Evolutionary conservation across 2,329 filamentous ascomycete species (phyloP).

Genomic region (Purpureocillium lavendulum): DNA sequence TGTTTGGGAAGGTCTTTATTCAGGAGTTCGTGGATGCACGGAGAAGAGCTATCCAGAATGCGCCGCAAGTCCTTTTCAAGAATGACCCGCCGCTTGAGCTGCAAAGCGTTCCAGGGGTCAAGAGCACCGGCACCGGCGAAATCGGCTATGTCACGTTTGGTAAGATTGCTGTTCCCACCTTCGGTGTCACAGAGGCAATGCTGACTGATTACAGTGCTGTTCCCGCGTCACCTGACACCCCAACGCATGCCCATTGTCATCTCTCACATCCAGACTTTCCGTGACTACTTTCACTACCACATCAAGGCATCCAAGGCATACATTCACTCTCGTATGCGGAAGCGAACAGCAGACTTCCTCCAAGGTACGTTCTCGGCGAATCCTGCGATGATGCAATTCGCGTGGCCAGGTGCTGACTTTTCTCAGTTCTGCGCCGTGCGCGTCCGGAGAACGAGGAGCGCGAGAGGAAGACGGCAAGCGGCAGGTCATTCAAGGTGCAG

Average conservation of each 20-base stretch:
- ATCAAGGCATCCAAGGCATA: conserved; percentile 99
- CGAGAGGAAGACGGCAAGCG: conserved; percentile 96
- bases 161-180: conserved; percentile 30
- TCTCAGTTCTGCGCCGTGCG: conserved; percentile 82
- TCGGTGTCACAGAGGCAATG: neutral
- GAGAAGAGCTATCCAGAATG: conserved; percentile 92
- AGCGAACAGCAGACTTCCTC: conserved; percentile 94
- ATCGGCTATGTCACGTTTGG: conserved; percentile 98
- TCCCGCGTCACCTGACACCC: conserved; percentile 85
- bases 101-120: conserved; percentile 76
- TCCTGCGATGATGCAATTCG: too few species aligned
- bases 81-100: conserved; percentile 91
- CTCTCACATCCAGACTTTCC: conserved; percentile 98
- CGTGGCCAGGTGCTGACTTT: conserved; percentile 22
- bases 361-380: conserved; percentile 60
- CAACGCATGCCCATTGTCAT: conserved; percentile 93
- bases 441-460: conserved; percentile 94
- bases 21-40: conserved; percentile 98
- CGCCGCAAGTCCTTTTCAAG: conserved; percentile 92
- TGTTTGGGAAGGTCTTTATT: conserved; percentile 97
- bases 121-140: conserved; percentile 67
- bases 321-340: conserved; percentile 96
- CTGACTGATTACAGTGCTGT: conserved; percentile 58
- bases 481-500: conserved; percentile 72
- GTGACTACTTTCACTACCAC: conserved; percentile 99